Evolutionary conservation across 805 yeast genomes (phyloP), one percentile per base, ranked within the genome.

Genomic region (Brettanomyces custersianus): DNA sequence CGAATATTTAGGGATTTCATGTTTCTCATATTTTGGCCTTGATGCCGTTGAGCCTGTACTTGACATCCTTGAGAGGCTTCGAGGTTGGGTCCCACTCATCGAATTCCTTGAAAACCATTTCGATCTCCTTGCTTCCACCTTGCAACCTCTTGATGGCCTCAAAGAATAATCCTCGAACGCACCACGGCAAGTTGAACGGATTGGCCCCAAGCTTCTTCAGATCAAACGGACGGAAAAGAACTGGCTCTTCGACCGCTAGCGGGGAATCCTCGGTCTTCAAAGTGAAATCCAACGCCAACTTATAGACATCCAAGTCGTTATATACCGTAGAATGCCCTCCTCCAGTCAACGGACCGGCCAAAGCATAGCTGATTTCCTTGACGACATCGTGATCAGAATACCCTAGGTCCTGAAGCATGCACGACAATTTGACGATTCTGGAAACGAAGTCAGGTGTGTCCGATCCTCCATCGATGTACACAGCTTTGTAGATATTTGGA

Each of bases 321-420:
- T 90, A 90, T 20, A 92, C 77, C 43, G 72, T 80, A 0, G 96
- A 87, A 55, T 90, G 98, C 0, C 98, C 98, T 6, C 92, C 88
- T 3, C 96, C 96, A 0, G 96, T 90, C 36, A 92, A 63, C 1
- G 95, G 82, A 0, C 98, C 98, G 0, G 94, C 92, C 42, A 82
- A 57, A 0, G 84, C 69, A 29, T 67, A 70, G 37, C 95, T 84
- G 29, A 90, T 69, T 52, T 92, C 96, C 42, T 79, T 79, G 16
- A 90, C 65, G 11, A 92, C 81, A 17, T 87, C 92, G 52, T 85
- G 90, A 52, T 90, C 98, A 33, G 80, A 74, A 34, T 65, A 70
- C 0, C 97, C 97, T 32, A 76, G 46, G 53, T 90, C 86, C 37
- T 81, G 73, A 31, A 88, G 58, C 36, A 73, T 75, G 38, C 88